Conservation (phyloP, 306 rosid genomes). For the Rosa multiflora region DNA sequence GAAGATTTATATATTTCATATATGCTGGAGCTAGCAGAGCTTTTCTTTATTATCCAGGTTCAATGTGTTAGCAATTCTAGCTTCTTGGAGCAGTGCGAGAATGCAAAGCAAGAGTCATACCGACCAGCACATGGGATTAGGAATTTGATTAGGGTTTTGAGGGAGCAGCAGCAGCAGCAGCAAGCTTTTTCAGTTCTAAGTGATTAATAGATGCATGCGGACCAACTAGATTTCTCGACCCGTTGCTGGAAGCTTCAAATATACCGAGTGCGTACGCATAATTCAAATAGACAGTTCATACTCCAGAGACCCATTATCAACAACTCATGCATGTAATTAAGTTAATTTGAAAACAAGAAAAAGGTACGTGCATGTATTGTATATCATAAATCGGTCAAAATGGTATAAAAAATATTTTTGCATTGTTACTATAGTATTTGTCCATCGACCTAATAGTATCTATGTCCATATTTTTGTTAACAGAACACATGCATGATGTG, state of each 20-base stretch:
- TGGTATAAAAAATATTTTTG: no score
- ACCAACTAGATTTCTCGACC: background rate
- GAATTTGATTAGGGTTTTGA: background rate
- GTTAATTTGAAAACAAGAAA: no score
- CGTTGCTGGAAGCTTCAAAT: background rate
- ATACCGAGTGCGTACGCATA: background rate
- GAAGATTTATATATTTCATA: no score
- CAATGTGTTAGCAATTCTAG: background rate
- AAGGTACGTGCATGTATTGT: no score
- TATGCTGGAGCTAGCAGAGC: background rate
- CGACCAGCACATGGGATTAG: background rate
- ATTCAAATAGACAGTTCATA: no score
- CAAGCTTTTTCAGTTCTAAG: background rate
- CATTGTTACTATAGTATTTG: no score
- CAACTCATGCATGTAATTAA: no score
- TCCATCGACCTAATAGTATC: no score
- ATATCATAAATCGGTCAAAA: no score
- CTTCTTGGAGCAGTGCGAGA: background rate
- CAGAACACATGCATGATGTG: background rate
- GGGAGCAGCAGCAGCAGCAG: background rate
- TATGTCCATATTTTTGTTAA: background rate
- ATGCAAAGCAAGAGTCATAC: background rate
- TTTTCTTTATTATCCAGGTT: background rate
- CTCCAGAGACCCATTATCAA: no score
- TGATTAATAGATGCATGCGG: background rate